Conservation (phyloP, 139 green algal genomes). For the Trebouxia sp. region DNA sequence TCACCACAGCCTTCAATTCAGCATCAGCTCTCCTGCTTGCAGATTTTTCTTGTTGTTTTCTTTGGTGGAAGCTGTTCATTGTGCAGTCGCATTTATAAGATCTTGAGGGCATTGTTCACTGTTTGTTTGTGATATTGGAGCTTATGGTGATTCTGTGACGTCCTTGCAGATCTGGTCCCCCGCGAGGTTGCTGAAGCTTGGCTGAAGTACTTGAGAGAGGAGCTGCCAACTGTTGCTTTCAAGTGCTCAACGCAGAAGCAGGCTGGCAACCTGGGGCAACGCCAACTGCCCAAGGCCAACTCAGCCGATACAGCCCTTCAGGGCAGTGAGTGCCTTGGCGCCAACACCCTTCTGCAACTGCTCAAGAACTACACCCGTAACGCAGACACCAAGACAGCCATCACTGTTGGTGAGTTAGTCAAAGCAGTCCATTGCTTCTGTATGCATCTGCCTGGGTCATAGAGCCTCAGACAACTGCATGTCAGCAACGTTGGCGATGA, state of each 20-base stretch:
- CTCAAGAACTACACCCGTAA: constrained; percentile 97
- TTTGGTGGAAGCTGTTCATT: too few species aligned
- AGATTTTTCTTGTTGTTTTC: too few species aligned
- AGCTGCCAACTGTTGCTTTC: constrained; percentile 95
- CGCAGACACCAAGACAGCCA: constrained; percentile 83
- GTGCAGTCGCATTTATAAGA: too few species aligned
- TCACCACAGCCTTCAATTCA: too few species aligned
- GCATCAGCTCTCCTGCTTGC: too few species aligned
- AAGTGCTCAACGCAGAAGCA: constrained; percentile 94
- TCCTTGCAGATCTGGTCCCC: constrained; percentile 85
- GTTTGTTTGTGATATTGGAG: too few species aligned
- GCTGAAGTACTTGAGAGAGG: constrained; percentile 93
- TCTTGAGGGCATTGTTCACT: too few species aligned
- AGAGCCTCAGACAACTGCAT: too few species aligned
- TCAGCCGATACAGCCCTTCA: constrained; percentile 19
- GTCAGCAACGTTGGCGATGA: too few species aligned
- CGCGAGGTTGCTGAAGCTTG: constrained; percentile 85
- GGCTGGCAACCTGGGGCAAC: constrained; percentile 48
- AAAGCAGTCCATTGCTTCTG: neutral
- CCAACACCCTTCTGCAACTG: constrained; percentile 95
- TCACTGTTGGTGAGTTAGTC: constrained; percentile 80
- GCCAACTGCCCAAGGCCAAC: constrained; percentile 9
- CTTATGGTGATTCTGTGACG: too few species aligned
- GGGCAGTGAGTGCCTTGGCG: constrained; percentile 59
- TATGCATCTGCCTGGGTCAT: too few species aligned